Conservation (phyloP, 2,329 filamentous ascomycete genomes). For the Dryadomyces sulphureus region DNA sequence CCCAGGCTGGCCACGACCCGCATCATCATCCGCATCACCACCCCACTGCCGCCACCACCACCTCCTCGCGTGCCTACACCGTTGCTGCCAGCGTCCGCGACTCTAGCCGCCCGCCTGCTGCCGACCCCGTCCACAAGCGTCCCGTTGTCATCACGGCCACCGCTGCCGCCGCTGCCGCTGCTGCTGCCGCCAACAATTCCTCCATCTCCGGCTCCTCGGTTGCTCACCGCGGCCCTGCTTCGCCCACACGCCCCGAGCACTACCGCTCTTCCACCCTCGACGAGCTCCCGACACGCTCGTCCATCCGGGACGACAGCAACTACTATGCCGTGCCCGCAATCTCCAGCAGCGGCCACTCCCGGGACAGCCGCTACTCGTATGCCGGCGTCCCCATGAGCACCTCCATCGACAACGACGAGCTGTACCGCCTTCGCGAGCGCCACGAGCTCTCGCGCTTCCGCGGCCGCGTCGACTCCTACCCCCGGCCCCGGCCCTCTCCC, state of each 20-base stretch:
- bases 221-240: conserved; percentile 2
- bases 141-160: conserved; percentile 45
- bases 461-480: conserved; percentile 24
- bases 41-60: conserved; percentile 14
- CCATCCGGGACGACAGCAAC: conserved; percentile 32
- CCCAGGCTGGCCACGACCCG: background rate
- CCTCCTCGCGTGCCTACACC: conserved; percentile 36
- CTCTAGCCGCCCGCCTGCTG: conserved; percentile 32
- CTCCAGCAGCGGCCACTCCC: conserved; percentile 30
- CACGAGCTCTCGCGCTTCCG: conserved; percentile 25
- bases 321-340: conserved; percentile 45
- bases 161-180: conserved; percentile 18
- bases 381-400: conserved; percentile 13
- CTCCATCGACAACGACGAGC: conserved; percentile 33
- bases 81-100: conserved; percentile 35
- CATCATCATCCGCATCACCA: conserved; percentile 1
- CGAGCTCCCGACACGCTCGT: conserved; percentile 32
- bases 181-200: too few relatives aligned
- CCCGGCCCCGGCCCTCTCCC: conserved; percentile 25
- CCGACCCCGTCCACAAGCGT: conserved; percentile 34
- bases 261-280: conserved; percentile 15
- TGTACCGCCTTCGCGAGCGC: conserved; percentile 32
- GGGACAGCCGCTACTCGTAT: conserved; percentile 25
- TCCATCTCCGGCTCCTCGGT: background rate
- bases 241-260: conserved; percentile 25